phyloP scores from a whole-genome alignment of 163 green algal species.

The Scenedesmus sp. region DNA sequence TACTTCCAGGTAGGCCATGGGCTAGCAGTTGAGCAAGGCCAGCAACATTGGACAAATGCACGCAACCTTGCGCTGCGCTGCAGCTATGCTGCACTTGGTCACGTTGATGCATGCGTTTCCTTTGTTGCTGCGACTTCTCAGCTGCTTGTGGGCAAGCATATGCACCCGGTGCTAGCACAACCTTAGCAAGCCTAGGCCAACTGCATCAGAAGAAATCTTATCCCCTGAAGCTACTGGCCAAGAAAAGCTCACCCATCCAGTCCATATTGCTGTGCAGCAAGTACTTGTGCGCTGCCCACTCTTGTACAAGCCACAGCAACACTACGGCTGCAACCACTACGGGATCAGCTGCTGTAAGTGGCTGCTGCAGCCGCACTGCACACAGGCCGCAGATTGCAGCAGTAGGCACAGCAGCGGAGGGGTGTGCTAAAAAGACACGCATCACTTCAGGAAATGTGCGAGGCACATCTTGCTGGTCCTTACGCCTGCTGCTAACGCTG shows the following conservation, averaged over 20 bases:
- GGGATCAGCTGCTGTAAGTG: neutral
- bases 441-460: constrained; percentile 11
- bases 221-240: neutral
- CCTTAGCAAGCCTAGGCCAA: neutral
- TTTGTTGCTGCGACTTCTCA: neutral
- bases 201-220: neutral
- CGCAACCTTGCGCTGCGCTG: too few species aligned
- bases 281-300: constrained; percentile 53
- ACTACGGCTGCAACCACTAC: neutral
- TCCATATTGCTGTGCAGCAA: constrained; percentile 50
- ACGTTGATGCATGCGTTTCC: neutral
- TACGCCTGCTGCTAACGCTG: neutral
- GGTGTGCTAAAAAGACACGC: constrained; percentile 6
- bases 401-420: constrained; percentile 24
- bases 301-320: constrained; percentile 51
- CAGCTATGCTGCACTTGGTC: neutral
- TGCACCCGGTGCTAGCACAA: neutral
- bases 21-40: neutral
- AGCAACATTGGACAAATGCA: neutral
- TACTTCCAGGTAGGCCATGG: neutral
- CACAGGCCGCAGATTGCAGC: neutral
- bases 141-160: neutral
- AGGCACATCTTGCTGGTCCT: constrained; percentile 4
- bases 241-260: constrained; percentile 32
- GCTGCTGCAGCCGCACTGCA: constrained; percentile 4